These are phyloP conservation scores for Asterella californica DNA, from an alignment of 225 moss, liverwort and hornwort species.

Conservation along the genomic window DNA sequence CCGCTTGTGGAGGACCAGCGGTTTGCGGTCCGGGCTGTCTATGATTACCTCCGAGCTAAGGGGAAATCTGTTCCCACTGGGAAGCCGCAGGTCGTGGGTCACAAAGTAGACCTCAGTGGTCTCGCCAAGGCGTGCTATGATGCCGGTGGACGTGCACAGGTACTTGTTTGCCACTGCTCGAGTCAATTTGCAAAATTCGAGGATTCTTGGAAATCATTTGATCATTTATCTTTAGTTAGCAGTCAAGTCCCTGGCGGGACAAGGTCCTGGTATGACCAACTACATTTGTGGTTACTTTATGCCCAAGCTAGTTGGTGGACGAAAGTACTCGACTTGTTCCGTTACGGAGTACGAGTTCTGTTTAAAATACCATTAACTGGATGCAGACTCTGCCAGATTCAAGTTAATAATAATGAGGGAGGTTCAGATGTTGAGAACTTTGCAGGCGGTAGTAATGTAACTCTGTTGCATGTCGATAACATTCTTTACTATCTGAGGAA, in stretches of 20 bases:
- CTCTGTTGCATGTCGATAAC: not conserved
- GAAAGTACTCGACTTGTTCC: slow-evolving; percentile 6
- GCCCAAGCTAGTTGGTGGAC: slow-evolving; percentile 33
- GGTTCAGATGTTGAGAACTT: slow-evolving; percentile 30
- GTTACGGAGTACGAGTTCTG: slow-evolving; percentile 22
- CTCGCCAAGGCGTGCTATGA: slow-evolving; percentile 85
- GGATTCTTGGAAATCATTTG: slow-evolving; percentile 38
- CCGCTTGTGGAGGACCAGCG: slow-evolving; percentile 91
- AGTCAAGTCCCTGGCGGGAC: slow-evolving; percentile 30
- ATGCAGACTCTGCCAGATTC: slow-evolving; percentile 38
- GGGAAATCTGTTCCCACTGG: slow-evolving; percentile 92
- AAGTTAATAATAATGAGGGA: slow-evolving; percentile 38
- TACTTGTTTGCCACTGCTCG: slow-evolving; percentile 62
- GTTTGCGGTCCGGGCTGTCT: slow-evolving; percentile 80
- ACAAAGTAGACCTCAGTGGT: slow-evolving; percentile 98
- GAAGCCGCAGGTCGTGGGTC: slow-evolving; percentile 97
- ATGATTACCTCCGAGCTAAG: slow-evolving; percentile 87
- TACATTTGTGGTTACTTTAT: slow-evolving; percentile 27
- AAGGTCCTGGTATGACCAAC: slow-evolving; percentile 34
- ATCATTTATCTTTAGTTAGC: slow-evolving; percentile 33
- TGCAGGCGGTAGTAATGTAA: slow-evolving; percentile 4
- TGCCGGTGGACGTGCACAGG: slow-evolving; percentile 94
- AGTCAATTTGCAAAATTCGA: slow-evolving; percentile 37
- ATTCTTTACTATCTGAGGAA: slow-evolving; percentile 1
- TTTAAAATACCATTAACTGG: slow-evolving; percentile 35